Percentiles rank a stretch among this genome's conserved stretches.
These are phyloP conservation scores for Botrytis fragariae DNA, from an alignment of 2,329 filamentous ascomycete species.

Conservation along the genomic window DNA sequence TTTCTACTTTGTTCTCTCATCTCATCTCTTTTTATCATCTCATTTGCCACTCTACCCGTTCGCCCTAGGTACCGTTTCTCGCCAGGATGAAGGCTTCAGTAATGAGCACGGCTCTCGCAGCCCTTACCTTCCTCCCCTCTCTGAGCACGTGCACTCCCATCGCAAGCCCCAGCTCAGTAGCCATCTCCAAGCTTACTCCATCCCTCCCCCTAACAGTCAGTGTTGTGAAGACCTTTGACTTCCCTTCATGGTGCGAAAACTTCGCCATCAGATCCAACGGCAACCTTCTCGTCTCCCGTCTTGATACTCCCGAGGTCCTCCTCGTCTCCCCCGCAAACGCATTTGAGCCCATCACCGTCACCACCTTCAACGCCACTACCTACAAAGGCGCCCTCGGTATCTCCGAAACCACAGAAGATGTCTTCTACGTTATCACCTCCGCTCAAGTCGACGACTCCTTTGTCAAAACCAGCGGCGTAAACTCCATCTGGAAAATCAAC, in stretches of 20 bases:
- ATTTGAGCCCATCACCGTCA: conserved; percentile 25
- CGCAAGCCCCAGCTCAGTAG: not conserved
- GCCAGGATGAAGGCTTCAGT: conserved; percentile 11
- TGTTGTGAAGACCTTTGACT: conserved; percentile 17
- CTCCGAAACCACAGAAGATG: conserved; percentile 37
- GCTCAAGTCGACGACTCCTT: conserved; percentile 37
- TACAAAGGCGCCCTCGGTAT: conserved; percentile 40
- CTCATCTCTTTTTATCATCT: not conserved
- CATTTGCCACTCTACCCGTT: not conserved
- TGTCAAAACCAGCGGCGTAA: conserved; percentile 28
- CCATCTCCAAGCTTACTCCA: not conserved
- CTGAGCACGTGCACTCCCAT: conserved; percentile 10
- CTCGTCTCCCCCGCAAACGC: conserved; percentile 37
- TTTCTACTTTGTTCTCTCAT: not conserved
- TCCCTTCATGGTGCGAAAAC: conserved; percentile 38
- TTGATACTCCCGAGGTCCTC: conserved; percentile 39
- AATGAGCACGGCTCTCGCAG: not conserved
- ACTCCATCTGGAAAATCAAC: conserved; percentile 32
- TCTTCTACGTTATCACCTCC: conserved; percentile 33
- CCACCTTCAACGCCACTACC: conserved; percentile 37
- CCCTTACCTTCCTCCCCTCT: not conserved
- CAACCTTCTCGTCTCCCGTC: conserved; percentile 39
- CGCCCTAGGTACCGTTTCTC: not conserved
- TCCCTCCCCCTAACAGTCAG: conserved; percentile 22
- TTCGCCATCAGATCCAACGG: conserved; percentile 41